Evolutionary conservation across 257 asterid species (phyloP), one percentile per base, ranked within the genome.

Genomic region (Solanum peruvianum): DNA sequence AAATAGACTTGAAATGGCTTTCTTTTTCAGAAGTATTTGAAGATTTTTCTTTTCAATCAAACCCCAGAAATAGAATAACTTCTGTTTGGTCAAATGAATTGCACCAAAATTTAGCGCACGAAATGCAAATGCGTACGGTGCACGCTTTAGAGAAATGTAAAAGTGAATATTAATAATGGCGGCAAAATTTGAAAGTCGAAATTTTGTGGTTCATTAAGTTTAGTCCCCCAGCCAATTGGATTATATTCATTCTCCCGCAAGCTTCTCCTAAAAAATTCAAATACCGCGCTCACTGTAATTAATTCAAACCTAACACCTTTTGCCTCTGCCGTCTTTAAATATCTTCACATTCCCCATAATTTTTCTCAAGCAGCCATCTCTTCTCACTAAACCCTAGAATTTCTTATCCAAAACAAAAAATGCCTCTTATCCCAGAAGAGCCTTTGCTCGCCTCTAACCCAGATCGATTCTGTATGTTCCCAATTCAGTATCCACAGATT

Each of bases 401-500:
- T 25, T 39, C 27, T 9, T 27, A 18, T 49, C 81, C 15, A 31
- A 15, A 8, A 3, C 49, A 39, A 92, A 87, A 87, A 31, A 96
- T 96, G 98, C 98, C 98, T 2, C 90, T 97, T 10, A 85, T 94
- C 33, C 97, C 97, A 0, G 98, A 95, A 92, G 99, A 96, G 71
- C 99, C 99, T 1, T 89, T 97, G 76, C 90, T 96, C 37, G 93
- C 96, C 58, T 90, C 98, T 4, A 96, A 91, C 90, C 93, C 96
- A 1, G 99, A 96, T 44, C 94, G 99, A 1, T 96, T 97, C 92
- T 97, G 98, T 18, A 97, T 97, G 99, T 97, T 97, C 87, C 99
- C 99, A 4, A 94, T 97, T 37, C 94, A 95, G 66, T 97, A 97
- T 89, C 99, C 98, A 0, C 95, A 97, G 81, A 92, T 97, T 60